Base-by-base conservation (phyloP, 805 yeast species). In the Lipomyces spencermartinsiae region DNA sequence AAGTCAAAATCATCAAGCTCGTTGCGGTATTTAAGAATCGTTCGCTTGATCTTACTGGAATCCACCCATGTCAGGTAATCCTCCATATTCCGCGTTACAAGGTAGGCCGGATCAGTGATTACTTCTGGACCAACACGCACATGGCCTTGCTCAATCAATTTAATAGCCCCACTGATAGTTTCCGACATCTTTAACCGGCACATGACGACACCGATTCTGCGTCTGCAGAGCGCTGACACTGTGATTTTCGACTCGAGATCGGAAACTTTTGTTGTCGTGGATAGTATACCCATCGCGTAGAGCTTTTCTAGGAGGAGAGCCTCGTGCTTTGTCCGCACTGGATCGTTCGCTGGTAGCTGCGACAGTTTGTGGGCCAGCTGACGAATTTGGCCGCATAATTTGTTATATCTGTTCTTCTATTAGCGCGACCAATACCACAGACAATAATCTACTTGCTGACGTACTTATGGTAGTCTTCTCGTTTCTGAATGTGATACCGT, bases 61-160 rank as follows among this genome's bases (percentile, higher is more conserved):
- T 95, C 98, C n/a, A 91, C 95, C 99, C 99, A 95, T 2, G 99
- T 95, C 74, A 95, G 84, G 78, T 92, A 95, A 78, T 95, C 99
- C 78, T 95, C 99, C 90, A 95, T 84, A 74, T 87, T 92, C 77
- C 97, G 66, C 1, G 98, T 94, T 4, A 95, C 95, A 74, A 96
- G 82, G 77, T 89, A 94, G 0, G 98, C 97, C 2, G 98, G 96
- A 78, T 95, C 99, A 0, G 97, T 93, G 57, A 96, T 89, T 34
- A 96, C 89, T 76, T 92, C 90, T 12, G 98, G 98, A 0, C 99
- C 99, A 6, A 95, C 97, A 73, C 99, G 85, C 1, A 95, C 97
- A 76, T 95, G 98, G 1, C 99, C 99, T 78, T 95, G 98, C 76
- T 95, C 98, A 14, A 96, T 85, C 77, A 91, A 92, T 59, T 91